Evolutionary conservation across 495 filamentous ascomycete genomes (phyloP).

Genomic region (Bacidia rubella): DNA sequence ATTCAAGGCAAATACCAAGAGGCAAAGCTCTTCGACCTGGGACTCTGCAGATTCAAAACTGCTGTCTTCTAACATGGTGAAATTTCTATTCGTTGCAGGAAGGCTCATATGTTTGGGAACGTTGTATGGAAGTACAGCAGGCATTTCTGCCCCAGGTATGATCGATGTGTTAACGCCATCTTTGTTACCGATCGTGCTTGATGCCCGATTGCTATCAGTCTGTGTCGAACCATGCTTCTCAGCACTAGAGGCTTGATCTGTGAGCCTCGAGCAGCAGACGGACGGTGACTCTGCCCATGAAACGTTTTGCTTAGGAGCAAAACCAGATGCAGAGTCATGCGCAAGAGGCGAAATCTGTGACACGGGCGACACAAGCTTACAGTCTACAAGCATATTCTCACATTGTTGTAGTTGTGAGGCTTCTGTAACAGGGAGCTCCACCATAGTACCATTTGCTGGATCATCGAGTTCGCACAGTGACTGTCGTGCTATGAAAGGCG

Average conservation of each 20-base stretch:
- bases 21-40: conserved; percentile 7
- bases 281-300: too few species aligned
- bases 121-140: not conserved
- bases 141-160: not conserved
- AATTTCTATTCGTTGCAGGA: not conserved
- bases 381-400: not conserved
- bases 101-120: not conserved
- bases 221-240: too few species aligned
- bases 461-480: not conserved
- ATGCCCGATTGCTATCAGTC: too few species aligned
- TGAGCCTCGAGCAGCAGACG: too few species aligned
- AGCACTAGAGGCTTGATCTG: too few species aligned
- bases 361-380: not conserved
- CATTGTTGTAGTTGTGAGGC: not conserved
- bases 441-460: not conserved
- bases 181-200: too few species aligned
- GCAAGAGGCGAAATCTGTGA: not conserved
- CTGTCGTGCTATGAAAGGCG: not conserved
- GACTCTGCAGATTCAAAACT: not conserved
- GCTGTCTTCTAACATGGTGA: not conserved
- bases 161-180: too few species aligned
- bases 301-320: too few species aligned
- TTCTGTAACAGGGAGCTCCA: not conserved
- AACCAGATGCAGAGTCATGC: too few species aligned
- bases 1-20: conserved; percentile 2